Percentiles rank a stretch among this genome's conserved stretches.
Evolutionary conservation across 2,329 filamentous ascomycete species (phyloP).

Genomic region (Lizonia empirigonia): DNA sequence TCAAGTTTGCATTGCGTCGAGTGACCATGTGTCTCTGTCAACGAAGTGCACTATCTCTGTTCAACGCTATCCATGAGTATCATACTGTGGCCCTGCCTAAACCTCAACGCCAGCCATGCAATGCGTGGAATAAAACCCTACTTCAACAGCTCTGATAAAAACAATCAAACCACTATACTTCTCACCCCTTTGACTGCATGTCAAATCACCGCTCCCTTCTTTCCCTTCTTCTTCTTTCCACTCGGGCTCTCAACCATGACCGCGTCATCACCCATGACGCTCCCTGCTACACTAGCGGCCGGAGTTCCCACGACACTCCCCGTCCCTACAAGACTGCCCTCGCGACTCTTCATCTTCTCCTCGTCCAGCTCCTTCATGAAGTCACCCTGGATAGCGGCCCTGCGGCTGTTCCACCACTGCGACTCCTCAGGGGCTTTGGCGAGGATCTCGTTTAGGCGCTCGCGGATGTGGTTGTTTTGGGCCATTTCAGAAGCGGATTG

Average conservation of each 20-base stretch:
- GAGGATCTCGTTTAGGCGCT: constrained; percentile 76
- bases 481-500: constrained; percentile 96
- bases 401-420: constrained; percentile 90
- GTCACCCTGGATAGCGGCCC: constrained; percentile 71
- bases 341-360: constrained; percentile 44
- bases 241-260: constrained; percentile 74
- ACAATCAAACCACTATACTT: background rate
- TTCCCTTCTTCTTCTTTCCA: constrained; percentile 65
- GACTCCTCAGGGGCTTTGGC: constrained; percentile 74
- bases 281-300: constrained; percentile 39
- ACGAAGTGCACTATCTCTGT: background rate
- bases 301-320: constrained; percentile 16
- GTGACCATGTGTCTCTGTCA: constrained; percentile 1
- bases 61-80: constrained; percentile 32
- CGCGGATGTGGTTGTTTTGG: constrained; percentile 78
- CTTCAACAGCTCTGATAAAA: background rate
- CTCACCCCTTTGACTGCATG: background rate
- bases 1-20: constrained; percentile 2
- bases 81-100: constrained; percentile 12
- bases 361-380: constrained; percentile 86
- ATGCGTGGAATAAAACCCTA: constrained; percentile 1
- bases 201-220: constrained; percentile 42
- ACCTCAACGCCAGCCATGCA: constrained; percentile 21
- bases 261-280: constrained; percentile 63
- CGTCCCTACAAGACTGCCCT: constrained; percentile 19